These are phyloP conservation scores for Aspergillus udagawae DNA, from an alignment of 2,329 filamentous ascomycete genomes.

Conservation along the genomic window DNA sequence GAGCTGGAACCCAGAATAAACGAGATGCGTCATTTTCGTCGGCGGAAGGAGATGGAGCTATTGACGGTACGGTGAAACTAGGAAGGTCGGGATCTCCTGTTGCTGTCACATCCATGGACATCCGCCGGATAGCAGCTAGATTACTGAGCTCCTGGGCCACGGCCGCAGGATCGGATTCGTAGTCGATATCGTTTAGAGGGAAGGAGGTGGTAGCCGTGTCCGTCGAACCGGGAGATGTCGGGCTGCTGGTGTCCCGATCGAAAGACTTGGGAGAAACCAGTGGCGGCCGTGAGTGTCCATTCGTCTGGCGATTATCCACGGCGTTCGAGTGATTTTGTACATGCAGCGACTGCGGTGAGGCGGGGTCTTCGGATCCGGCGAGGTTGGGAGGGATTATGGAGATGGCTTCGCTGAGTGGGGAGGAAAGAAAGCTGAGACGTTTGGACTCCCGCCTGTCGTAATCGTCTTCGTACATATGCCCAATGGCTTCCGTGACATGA, in stretches of 20 bases:
- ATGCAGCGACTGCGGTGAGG: constrained; percentile 25
- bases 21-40: constrained; percentile 85
- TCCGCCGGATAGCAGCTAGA: constrained; percentile 79
- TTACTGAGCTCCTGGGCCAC: constrained; percentile 92
- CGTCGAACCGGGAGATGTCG: constrained; percentile 54
- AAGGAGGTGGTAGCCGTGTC: constrained; percentile 60
- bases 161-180: constrained; percentile 83
- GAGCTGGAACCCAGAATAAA: constrained; percentile 91
- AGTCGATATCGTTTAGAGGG: constrained; percentile 77
- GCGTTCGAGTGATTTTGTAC: constrained; percentile 32
- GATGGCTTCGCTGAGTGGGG: constrained; percentile 43
- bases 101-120: constrained; percentile 86
- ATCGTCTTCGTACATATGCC: constrained; percentile 80
- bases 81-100: constrained; percentile 56
- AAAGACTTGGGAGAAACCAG: constrained; percentile 25
- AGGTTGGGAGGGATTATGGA: constrained; percentile 34
- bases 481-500: constrained; percentile 92
- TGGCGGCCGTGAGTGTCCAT: constrained; percentile 30
- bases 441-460: constrained; percentile 59
- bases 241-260: constrained; percentile 45
- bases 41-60: constrained; percentile 41
- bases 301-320: constrained; percentile 23
- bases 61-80: constrained; percentile 39
- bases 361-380: constrained; percentile 23
- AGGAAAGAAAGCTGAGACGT: constrained; percentile 70